phyloP scores from a whole-genome alignment of 2,329 filamentous ascomycete genomes.

The Colletotrichum zoysiae region DNA sequence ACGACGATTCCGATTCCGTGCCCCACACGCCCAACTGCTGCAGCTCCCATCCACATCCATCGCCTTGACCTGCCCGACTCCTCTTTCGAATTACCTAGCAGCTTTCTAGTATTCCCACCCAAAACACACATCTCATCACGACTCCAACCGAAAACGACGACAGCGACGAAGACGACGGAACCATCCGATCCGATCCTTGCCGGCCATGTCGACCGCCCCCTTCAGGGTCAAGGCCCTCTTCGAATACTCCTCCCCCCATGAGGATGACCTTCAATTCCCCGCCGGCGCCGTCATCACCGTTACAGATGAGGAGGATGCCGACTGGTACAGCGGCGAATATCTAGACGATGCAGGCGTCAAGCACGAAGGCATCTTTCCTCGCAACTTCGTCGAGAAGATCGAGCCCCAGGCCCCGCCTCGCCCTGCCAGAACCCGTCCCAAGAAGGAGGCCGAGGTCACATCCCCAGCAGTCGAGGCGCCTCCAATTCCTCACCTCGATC shows the following conservation, averaged over 20 bases:
- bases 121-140: conserved; percentile 16
- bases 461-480: conserved; percentile 44
- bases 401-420: conserved; percentile 92
- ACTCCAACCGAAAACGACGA: conserved; percentile 14
- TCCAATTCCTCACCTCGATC: conserved; percentile 48
- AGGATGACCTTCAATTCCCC: conserved; percentile 92
- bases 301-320: conserved; percentile 89
- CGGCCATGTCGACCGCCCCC: conserved; percentile 61
- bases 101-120: conserved; percentile 3
- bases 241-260: conserved; percentile 92
- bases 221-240: conserved; percentile 98
- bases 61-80: conserved; percentile 37
- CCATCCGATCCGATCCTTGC: conserved; percentile 27
- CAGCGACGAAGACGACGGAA: conserved; percentile 19
- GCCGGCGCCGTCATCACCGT: conserved; percentile 93
- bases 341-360: conserved; percentile 79
- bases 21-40: conserved; percentile 31
- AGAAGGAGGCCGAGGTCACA: conserved; percentile 66
- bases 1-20: conserved; percentile 41
- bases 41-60: conserved; percentile 8
- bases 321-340: conserved; percentile 95
- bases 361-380: conserved; percentile 89
- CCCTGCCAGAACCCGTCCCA: conserved; percentile 79
- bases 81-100: conserved; percentile 36
- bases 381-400: conserved; percentile 97